Evolutionary conservation across 2,329 filamentous ascomycete species (phyloP), one percentile per base, ranked within the genome.

Genomic region (Salinomyces thailandicus): DNA sequence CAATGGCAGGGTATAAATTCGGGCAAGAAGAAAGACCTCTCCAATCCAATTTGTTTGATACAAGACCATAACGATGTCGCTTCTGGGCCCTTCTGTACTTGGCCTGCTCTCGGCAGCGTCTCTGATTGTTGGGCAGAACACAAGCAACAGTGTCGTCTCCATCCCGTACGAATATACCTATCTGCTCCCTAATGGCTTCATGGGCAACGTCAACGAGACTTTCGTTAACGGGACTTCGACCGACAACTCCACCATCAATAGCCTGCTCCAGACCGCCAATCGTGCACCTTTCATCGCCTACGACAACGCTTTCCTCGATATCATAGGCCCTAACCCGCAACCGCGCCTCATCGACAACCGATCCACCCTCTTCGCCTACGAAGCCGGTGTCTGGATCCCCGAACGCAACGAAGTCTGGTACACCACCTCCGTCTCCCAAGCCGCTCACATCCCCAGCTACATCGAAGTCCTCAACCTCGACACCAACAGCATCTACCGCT

Each of bases 401-500:
- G 39, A 45, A 13, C 33, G 36, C 5, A 42, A 44, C 31, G 29
- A 39, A 18, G 42, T 46, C 30, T 46, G 42, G 44, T 44, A 44
- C 32, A 39, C 42, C 13, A 26, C 26, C 4, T 30, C 40, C 12
- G 24, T 33, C 14, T 35, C 15, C 29, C 16, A 31, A 11, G 20
- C 8, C 8, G 12, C 27, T 5, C 13, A 17, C 12, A 18, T 30
- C 6, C 15, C 35, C 16, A 17, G 24, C 5, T 16, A 19, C 11
- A n/a, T 37, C 4, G 14, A 16, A 7, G 29, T 35, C 7, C 29
- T 42, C 12, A 31, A 33, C 15, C 22, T 38, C 2, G 15, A 18
- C 14, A 31, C 39, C 9, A 20, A 22, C 14, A 33, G 19, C 11
- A 17, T 34, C 3, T 19, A 31, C 18, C 13, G 17, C 2, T 11